Evolutionary conservation across 106 monocot genomes (phyloP).

Genomic region (Vanilla planifolia): DNA sequence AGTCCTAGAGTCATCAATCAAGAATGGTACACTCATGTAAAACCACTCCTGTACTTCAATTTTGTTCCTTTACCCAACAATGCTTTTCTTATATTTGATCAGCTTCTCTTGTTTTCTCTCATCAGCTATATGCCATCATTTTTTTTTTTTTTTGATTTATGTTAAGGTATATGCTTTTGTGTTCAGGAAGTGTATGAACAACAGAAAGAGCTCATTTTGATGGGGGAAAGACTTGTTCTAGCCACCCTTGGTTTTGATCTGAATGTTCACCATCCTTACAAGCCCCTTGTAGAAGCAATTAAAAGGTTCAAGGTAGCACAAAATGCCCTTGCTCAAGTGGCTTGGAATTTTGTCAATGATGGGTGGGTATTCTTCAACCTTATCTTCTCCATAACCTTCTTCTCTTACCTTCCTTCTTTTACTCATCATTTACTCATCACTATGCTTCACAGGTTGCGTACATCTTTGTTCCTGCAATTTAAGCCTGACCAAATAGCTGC

Average conservation of each 20-base stretch:
- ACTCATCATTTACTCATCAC: too few species aligned
- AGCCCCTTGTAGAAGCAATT: slow-evolving; percentile 74
- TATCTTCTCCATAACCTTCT: slow-evolving; percentile 1
- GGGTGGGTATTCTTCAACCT: slow-evolving; percentile 51
- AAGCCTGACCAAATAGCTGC: slow-evolving; percentile 79
- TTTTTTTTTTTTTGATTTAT: neutral
- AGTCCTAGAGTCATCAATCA: neutral
- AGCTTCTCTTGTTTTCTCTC: neutral
- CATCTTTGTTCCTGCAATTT: slow-evolving; percentile 67
- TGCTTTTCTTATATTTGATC: neutral
- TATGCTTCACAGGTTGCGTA: slow-evolving; percentile 53
- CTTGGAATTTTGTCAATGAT: slow-evolving; percentile 87
- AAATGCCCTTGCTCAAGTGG: slow-evolving; percentile 79
- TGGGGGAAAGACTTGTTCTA: slow-evolving; percentile 70
- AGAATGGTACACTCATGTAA: neutral
- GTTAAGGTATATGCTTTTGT: neutral
- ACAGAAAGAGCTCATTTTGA: slow-evolving; percentile 68
- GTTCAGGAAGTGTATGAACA: slow-evolving; percentile 80
- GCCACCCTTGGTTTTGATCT: slow-evolving; percentile 83
- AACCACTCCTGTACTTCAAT: neutral
- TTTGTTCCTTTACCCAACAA: neutral
- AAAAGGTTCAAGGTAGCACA: slow-evolving; percentile 84
- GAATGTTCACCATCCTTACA: slow-evolving; percentile 76
- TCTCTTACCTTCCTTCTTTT: slow-evolving; percentile 7
- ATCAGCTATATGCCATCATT: too few species aligned